These are phyloP conservation scores for Xylaria sp. DNA, from an alignment of 2,329 filamentous ascomycete species.

Conservation along the genomic window DNA sequence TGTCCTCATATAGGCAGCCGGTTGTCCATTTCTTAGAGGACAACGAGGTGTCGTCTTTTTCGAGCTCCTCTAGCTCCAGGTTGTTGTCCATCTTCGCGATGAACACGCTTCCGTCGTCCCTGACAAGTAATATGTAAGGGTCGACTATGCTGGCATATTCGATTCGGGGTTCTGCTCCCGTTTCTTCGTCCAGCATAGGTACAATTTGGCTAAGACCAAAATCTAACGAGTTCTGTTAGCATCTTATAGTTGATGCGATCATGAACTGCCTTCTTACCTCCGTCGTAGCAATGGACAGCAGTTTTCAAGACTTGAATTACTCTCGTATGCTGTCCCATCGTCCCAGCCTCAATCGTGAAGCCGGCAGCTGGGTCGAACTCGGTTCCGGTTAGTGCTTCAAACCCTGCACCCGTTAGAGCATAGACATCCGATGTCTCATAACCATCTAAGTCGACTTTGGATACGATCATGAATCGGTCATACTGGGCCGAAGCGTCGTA, in stretches of 20 bases:
- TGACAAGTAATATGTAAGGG: constrained; percentile 75
- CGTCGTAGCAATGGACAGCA: constrained; percentile 86
- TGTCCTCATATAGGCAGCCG: constrained; percentile 76
- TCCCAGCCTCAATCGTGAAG: constrained; percentile 77
- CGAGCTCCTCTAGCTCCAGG: constrained; percentile 79
- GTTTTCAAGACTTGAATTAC: constrained; percentile 83
- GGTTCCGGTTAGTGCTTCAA: constrained; percentile 71
- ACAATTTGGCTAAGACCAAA: constrained; percentile 86
- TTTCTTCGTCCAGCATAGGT: constrained; percentile 87
- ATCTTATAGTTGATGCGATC: not conserved
- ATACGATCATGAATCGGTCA: constrained; percentile 78
- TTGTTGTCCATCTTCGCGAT: constrained; percentile 74
- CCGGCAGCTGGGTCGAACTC: constrained; percentile 92
- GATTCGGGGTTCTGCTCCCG: constrained; percentile 71
- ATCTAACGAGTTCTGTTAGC: constrained; percentile 46
- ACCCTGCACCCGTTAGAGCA: constrained; percentile 63
- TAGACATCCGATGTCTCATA: constrained; percentile 77
- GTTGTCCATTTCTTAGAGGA: constrained; percentile 68
- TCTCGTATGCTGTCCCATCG: constrained; percentile 71
- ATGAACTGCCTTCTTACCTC: constrained; percentile 52
- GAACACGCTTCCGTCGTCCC: constrained; percentile 76
- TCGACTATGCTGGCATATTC: constrained; percentile 79
- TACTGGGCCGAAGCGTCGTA: constrained; percentile 57
- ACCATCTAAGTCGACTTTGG: constrained; percentile 62
- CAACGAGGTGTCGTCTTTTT: constrained; percentile 54